phyloP scores from a whole-genome alignment of 1,139 yeast genomes.

The Hansenula lynferdii region DNA sequence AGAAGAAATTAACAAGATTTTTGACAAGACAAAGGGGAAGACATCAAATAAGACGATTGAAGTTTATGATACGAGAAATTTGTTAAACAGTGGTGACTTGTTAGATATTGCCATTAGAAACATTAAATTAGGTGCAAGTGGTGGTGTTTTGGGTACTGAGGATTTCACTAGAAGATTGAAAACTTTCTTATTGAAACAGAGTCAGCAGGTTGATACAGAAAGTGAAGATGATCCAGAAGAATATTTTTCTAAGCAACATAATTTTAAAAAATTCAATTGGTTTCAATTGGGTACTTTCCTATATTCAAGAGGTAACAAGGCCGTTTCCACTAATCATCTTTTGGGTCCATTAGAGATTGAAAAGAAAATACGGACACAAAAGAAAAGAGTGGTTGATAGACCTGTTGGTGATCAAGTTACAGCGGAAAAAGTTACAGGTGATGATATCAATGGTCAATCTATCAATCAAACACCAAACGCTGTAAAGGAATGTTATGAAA shows the following conservation, averaged over 20 bases:
- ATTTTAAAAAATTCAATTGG: conserved; percentile 46
- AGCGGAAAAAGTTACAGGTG: conserved; percentile 47
- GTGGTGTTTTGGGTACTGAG: conserved; percentile 40
- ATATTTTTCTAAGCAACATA: conserved; percentile 21
- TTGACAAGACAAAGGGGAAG: conserved; percentile 24
- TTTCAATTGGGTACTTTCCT: conserved; percentile 52
- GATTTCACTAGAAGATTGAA: conserved; percentile 41
- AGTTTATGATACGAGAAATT: conserved; percentile 42
- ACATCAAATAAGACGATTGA: conserved; percentile 32
- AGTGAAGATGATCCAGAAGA: conserved; percentile 21
- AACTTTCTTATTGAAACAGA: conserved; percentile 31
- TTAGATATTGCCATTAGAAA: conserved; percentile 55
- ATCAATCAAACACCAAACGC: conserved; percentile 53
- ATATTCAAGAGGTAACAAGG: conserved; percentile 40
- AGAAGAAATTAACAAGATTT: conserved; percentile 31
- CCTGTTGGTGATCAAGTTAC: conserved; percentile 37
- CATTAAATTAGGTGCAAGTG: conserved; percentile 49
- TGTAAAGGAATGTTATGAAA: conserved; percentile 45
- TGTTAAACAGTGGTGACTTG: conserved; percentile 38
- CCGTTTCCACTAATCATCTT: conserved; percentile 55
- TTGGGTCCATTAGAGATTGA: conserved; percentile 72
- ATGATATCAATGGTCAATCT: conserved; percentile 46
- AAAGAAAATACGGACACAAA: conserved; percentile 36
- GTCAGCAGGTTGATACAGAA: conserved; percentile 18
- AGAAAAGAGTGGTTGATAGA: conserved; percentile 29